Base-by-base conservation (phyloP, 495 filamentous ascomycete species). In the Tuber magnatum region DNA sequence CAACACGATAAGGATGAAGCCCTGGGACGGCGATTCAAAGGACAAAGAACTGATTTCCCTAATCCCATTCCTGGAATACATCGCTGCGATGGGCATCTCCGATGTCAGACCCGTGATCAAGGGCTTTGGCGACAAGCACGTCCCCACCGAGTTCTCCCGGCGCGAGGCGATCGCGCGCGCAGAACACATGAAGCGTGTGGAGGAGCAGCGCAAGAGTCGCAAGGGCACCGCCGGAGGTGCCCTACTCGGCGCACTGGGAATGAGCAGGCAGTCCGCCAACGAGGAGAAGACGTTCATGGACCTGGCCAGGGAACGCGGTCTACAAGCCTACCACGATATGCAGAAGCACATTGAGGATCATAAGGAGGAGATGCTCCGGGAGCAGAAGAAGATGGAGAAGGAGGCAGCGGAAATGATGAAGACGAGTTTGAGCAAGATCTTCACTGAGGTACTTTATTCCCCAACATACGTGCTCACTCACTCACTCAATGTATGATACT, bases 31-130 rank as follows among this genome's bases (percentile, higher is more conserved):
- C 68, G 87, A 94, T 72, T 85, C 89, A 46, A 88, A 90, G 75
- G 94, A 98, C 83, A 91, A 89, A 79, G 92, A 92, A 40, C 89
- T 99, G 20, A 92, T 99, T 46, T 87, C 90, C 9, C 85, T 97
- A 61, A 94, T 99, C 68, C 94, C 96, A 14, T 96, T 99, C 89
- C 89, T 99, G 42, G 95, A 99, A 85, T 97, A 96, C 84, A 88
- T 98, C 75, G 92, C 92, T 71, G 92, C 92, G n/a, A 97, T 98
- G 93, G 90, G 91, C 72, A 91, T 92, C 77, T 86, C 88, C 40
- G 96, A 99, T 79, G 92, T 94, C 32, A 91, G 95, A 38, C 87
- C 90, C 51, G 90, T 95, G 32, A 85, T 99, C 82, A 91, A 92
- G 81, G 94, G 92, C 8, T 98, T 97, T 82, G 89, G 94, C 68